Base-by-base conservation (phyloP, 116 monocot species). In the Dioscorea cayenensis region DNA sequence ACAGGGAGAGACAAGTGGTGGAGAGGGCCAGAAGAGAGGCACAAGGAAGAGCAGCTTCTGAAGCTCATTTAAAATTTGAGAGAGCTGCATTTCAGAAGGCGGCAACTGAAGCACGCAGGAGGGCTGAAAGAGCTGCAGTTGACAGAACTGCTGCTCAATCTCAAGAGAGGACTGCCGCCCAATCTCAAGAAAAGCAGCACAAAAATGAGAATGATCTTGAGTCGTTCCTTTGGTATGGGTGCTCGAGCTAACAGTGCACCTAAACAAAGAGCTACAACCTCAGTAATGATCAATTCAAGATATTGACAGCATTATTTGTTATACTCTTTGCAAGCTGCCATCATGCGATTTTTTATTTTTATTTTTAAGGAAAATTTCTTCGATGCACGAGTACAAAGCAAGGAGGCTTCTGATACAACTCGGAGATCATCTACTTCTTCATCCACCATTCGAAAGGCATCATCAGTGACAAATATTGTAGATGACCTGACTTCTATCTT, bases 201-300 rank as follows among this genome's bases (percentile, higher is more conserved):
- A 80, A 75, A 60, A 75, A 81, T 73, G 92, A 92, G 58, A 84
- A 90, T 90, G 93, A 97, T 82, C 81, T 93, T 32, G 93, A 97
- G 29, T 83, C 86, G 0, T 84, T 97, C 68, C 68, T 97, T 97
- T 66, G 73, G 90, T 69, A 87, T 85, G 81, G 84, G 85, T 62
- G 20, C 77, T 76, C 90, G 93, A 52, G 81, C 93, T 18, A 93
- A 49, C 48, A 97, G 93, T 83, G 86, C 88, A 69, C 93, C 93
- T 14, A 92, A 84, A 69, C 89, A 88, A 77, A 84, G 91, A 51
- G 22, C 86, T 18, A 51, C 86, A 20, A 65, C 81, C 14, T 55
- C 74, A 72, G 89, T 91, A 66, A 78, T 84, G 64, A 73, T 8
- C 12, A 28, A 38, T 50, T 49, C 8, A 14, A 14, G 69, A 21